These are phyloP conservation scores for Tubosaeta sp. DNA, from an alignment of 768 basidiomycete species.

Conservation along the genomic window DNA sequence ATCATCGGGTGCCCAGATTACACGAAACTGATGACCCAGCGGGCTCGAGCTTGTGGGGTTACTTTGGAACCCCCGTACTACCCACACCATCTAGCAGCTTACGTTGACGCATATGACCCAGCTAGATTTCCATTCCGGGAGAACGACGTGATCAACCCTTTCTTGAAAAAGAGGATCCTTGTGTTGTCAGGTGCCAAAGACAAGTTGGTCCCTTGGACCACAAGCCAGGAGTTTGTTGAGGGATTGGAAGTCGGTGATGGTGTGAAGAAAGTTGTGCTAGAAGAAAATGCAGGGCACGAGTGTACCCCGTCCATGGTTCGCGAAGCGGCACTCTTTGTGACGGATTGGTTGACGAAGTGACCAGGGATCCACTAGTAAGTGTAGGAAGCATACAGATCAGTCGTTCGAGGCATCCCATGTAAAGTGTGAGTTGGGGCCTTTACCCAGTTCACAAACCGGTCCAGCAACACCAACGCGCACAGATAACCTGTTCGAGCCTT, in stretches of 20 bases:
- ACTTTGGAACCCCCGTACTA: conserved; percentile 49
- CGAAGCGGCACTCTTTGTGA: conserved; percentile 34
- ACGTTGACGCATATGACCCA: conserved; percentile 48
- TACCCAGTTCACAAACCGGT: too few relatives aligned
- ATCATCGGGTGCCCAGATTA: conserved; percentile 75
- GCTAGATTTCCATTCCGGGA: conserved; percentile 35
- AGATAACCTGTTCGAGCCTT: too few relatives aligned
- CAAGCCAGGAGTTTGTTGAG: conserved; percentile 53
- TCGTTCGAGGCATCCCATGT: conserved; percentile 32
- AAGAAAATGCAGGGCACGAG: conserved; percentile 56
- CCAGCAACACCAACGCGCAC: too few relatives aligned
- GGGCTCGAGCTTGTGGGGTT: conserved; percentile 47
- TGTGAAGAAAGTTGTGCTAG: conserved; percentile 51
- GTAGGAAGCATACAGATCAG: conserved; percentile 23
- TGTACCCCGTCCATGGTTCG: conserved; percentile 58
- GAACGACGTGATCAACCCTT: conserved; percentile 46
- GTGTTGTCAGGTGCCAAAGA: conserved; percentile 67
- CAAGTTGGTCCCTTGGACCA: conserved; percentile 60
- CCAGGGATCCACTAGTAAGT: conserved; percentile 38
- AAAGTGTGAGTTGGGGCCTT: too few relatives aligned
- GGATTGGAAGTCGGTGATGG: conserved; percentile 53
- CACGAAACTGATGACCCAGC: conserved; percentile 47
- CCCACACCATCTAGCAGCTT: conserved; percentile 47
- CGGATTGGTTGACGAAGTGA: conserved; percentile 23
- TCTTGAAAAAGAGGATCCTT: conserved; percentile 68